Evolutionary conservation across 257 asterid genomes (phyloP).

Genomic region (Anisodus tanguticus): DNA sequence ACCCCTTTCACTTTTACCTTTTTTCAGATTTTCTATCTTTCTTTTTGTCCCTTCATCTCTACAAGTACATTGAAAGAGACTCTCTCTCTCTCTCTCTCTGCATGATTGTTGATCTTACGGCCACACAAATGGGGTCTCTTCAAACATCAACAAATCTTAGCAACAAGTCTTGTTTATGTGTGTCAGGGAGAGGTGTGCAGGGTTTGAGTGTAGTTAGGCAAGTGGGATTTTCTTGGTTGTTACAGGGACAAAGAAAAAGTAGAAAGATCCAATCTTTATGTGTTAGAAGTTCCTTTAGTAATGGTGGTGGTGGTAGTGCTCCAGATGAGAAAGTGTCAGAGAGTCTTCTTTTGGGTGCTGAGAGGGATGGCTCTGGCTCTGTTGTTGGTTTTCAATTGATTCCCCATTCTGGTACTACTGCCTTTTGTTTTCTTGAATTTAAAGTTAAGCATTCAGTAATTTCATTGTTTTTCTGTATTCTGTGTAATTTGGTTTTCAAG

Average conservation of each 20-base stretch:
- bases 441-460: not conserved
- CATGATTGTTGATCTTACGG: conserved; percentile 25
- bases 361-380: conserved; percentile 63
- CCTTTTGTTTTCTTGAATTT: conserved; percentile 6
- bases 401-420: conserved; percentile 64
- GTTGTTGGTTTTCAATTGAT: conserved; percentile 69
- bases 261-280: conserved; percentile 42
- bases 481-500: not conserved
- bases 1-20: not conserved
- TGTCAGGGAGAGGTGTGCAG: conserved; percentile 9
- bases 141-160: conserved; percentile 44
- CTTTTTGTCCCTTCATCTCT: not conserved
- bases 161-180: conserved; percentile 29
- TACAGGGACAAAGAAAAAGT: conserved; percentile 34
- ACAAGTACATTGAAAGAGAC: not conserved
- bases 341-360: conserved; percentile 52
- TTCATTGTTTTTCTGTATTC: not conserved
- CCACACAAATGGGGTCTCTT: conserved; percentile 54
- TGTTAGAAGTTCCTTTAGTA: conserved; percentile 40
- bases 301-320: conserved; percentile 34
- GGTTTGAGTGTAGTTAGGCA: conserved; percentile 42
- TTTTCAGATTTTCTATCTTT: conserved; percentile 39
- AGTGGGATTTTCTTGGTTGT: conserved; percentile 50
- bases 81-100: not conserved
- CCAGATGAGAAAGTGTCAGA: conserved; percentile 22